These are phyloP conservation scores for Arthroderma sp. DNA, from an alignment of 2,329 filamentous ascomycete species.

Conservation along the genomic window DNA sequence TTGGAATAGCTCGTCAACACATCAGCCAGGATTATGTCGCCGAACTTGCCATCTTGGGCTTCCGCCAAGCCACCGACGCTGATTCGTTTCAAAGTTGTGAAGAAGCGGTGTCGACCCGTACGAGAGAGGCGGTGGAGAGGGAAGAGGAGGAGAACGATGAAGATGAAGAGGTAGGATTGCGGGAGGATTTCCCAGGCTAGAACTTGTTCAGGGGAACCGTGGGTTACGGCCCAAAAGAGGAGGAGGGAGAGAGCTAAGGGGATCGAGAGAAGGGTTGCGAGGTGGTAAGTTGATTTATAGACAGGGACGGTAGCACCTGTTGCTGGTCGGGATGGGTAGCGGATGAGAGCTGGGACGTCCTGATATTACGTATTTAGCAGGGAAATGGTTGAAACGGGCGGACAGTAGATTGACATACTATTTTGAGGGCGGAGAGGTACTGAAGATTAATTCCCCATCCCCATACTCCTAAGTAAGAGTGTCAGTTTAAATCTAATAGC, in stretches of 20 bases:
- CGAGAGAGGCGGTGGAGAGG: constrained; percentile 58
- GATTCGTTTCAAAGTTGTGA: constrained; percentile 63
- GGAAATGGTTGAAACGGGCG: neutral
- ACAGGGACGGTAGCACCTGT: constrained; percentile 54
- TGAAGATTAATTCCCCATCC: constrained; percentile 90
- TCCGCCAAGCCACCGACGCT: constrained; percentile 76
- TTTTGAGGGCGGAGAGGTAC: constrained; percentile 63
- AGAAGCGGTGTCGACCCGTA: constrained; percentile 60
- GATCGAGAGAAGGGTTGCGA: constrained; percentile 62
- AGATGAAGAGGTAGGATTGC: constrained; percentile 63
- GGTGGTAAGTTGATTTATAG: constrained; percentile 71
- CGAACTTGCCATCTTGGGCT: constrained; percentile 80
- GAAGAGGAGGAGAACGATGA: constrained; percentile 57
- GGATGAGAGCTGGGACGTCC: constrained; percentile 74
- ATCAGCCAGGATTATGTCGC: constrained; percentile 85
- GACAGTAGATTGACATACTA: constrained; percentile 38
- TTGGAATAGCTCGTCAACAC: constrained; percentile 91
- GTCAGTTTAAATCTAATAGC: neutral
- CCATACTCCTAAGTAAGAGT: constrained; percentile 61
- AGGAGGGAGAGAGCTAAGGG: constrained; percentile 60
- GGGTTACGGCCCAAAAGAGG: constrained; percentile 73
- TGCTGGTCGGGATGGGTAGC: constrained; percentile 65
- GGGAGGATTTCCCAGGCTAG: constrained; percentile 74
- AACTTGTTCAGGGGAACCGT: constrained; percentile 54
- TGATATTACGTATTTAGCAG: constrained; percentile 15